These are phyloP conservation scores for Alternaria novae-zelandiae DNA, from an alignment of 2,329 filamentous ascomycete species.

Conservation along the genomic window DNA sequence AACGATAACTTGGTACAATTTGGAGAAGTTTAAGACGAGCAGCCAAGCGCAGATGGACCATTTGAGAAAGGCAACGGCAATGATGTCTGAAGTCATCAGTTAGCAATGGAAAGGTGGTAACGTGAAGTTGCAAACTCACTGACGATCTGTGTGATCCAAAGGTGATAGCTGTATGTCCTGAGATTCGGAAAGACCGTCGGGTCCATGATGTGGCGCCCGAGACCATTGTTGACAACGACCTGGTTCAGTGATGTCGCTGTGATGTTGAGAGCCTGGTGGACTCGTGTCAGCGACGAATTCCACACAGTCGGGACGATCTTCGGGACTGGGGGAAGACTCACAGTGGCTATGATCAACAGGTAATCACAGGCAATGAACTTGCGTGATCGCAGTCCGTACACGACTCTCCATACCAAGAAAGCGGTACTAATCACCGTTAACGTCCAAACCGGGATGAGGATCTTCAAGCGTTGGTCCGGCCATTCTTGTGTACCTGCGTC, in stretches of 20 bases:
- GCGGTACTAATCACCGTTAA: slow-evolving; percentile 26
- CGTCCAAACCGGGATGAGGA: slow-evolving; percentile 27
- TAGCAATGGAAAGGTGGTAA: neutral
- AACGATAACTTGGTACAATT: slow-evolving; percentile 28
- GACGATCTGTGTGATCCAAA: slow-evolving; percentile 34
- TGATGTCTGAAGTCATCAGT: slow-evolving; percentile 17
- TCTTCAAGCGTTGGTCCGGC: slow-evolving; percentile 29
- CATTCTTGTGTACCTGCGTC: slow-evolving; percentile 24
- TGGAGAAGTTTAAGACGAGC: slow-evolving; percentile 38
- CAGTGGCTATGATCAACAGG: slow-evolving; percentile 34
- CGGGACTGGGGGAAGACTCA: slow-evolving; percentile 17
- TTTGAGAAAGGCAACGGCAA: slow-evolving; percentile 38
- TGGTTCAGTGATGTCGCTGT: slow-evolving; percentile 17
- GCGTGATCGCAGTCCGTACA: slow-evolving; percentile 27
- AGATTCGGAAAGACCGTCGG: slow-evolving; percentile 25
- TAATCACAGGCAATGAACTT: slow-evolving; percentile 34
- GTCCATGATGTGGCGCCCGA: slow-evolving; percentile 33
- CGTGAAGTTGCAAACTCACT: slow-evolving; percentile 9
- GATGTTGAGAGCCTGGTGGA: slow-evolving; percentile 23
- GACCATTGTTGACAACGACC: slow-evolving; percentile 23
- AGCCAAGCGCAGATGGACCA: slow-evolving; percentile 41
- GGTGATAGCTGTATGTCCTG: slow-evolving; percentile 25
- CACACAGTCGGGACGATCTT: neutral
- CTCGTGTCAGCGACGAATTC: slow-evolving; percentile 5
- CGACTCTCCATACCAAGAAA: slow-evolving; percentile 34